A percentile compares a stretch with the other conserved stretches of the same genome.
These are phyloP conservation scores for Fusarium pseudoanthophilum DNA, from an alignment of 2,329 filamentous ascomycete genomes.

Conservation along the genomic window DNA sequence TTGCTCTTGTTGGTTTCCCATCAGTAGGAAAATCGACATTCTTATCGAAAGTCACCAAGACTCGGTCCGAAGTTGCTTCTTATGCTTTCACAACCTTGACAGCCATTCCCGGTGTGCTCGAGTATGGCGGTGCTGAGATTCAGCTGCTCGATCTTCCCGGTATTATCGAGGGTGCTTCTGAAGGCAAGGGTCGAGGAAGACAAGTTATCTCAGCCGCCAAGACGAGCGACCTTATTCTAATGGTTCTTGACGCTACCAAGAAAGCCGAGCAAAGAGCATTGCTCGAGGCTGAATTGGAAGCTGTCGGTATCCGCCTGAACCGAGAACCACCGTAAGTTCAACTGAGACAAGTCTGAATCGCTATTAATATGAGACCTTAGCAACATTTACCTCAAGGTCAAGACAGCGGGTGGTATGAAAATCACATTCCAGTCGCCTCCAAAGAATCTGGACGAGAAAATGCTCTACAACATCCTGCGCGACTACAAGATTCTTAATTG, in stretches of 20 bases:
- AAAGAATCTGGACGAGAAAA: constrained; percentile 94
- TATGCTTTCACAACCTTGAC: constrained; percentile 98
- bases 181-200: constrained; percentile 93
- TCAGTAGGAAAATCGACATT: constrained; percentile 99
- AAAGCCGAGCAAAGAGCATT: constrained; percentile 90
- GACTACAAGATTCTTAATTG: constrained; percentile 99
- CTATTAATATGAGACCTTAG: constrained; percentile 55
- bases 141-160: constrained; percentile 97
- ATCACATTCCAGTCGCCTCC: constrained; percentile 93
- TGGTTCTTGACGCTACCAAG: constrained; percentile 97
- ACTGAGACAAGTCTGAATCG: background rate
- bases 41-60: constrained; percentile 98
- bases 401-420: constrained; percentile 98
- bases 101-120: constrained; percentile 94
- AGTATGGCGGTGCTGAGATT: constrained; percentile 98
- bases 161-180: constrained; percentile 96
- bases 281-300: constrained; percentile 91
- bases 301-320: constrained; percentile 94
- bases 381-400: constrained; percentile 96
- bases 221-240: constrained; percentile 96
- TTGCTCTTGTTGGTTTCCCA: constrained; percentile 97
- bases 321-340: constrained; percentile 81
- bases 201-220: constrained; percentile 99
- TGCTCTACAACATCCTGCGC: constrained; percentile 95
- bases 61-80: constrained; percentile 92